phyloP scores from a whole-genome alignment of 371 early-diverging fungal species.

The Paraphysoderma sedebokerense region DNA sequence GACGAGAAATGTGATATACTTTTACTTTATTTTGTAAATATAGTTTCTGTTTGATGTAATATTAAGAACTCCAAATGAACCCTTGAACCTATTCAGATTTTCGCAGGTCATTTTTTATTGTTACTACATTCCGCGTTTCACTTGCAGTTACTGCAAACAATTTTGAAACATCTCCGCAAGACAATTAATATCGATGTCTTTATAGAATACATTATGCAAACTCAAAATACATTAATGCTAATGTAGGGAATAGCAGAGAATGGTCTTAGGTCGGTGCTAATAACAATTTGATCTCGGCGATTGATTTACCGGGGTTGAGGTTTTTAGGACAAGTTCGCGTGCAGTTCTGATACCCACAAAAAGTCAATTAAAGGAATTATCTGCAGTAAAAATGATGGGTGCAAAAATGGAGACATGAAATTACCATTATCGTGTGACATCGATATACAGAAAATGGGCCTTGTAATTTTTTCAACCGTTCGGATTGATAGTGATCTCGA shows the following conservation, averaged over 20 bases:
- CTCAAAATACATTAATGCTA: too few species aligned
- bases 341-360: constrained; percentile 37
- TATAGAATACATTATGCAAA: too few species aligned
- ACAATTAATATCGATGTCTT: too few species aligned
- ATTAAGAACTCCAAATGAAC: too few species aligned
- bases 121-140: too few species aligned
- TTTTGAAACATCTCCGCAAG: too few species aligned
- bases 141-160: too few species aligned
- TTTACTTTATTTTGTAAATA: too few species aligned
- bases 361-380: not conserved
- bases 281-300: constrained; percentile 84
- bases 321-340: constrained; percentile 93
- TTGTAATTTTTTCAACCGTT: constrained; percentile 78
- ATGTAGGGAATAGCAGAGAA: too few species aligned
- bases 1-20: constrained; percentile 10
- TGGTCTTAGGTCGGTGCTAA: constrained; percentile 79
- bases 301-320: constrained; percentile 83
- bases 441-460: constrained; percentile 90
- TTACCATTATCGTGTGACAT: constrained; percentile 95
- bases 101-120: too few species aligned
- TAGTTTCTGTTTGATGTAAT: too few species aligned
- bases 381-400: not conserved
- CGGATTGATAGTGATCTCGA: constrained; percentile 77
- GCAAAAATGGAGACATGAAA: not conserved
- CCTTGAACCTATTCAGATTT: too few species aligned